Evolutionary conservation across 106 monocot species (phyloP).

Genomic region (Dioscorea alata): DNA sequence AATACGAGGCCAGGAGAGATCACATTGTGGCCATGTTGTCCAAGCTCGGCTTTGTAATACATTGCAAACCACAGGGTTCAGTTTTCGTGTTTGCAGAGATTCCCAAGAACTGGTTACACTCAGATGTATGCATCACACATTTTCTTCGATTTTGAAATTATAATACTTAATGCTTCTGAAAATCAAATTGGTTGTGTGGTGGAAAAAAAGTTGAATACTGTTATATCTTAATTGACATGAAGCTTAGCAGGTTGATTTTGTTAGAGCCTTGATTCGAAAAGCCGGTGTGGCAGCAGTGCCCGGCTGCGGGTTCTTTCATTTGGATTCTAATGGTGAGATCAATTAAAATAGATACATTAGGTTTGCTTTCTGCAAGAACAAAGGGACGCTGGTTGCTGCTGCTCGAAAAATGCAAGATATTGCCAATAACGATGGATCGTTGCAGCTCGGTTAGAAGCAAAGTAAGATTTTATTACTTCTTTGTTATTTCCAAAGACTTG

Average conservation of each 20-base stretch:
- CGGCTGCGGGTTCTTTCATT: constrained; percentile 75
- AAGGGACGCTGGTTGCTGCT: constrained; percentile 52
- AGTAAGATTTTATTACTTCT: no score
- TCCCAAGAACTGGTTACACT: constrained; percentile 43
- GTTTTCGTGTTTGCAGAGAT: constrained; percentile 76
- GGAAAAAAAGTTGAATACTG: no score
- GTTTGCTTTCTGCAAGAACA: constrained; percentile 90
- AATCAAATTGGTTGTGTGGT: no score
- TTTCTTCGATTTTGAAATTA: no score
- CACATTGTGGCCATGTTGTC: constrained; percentile 37
- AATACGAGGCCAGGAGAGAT: constrained; percentile 77
- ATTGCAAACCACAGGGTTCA: constrained; percentile 74
- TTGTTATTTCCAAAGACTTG: no score
- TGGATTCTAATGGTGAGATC: background rate
- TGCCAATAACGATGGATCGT: background rate
- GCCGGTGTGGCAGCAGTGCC: constrained; percentile 87
- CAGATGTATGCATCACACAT: constrained; percentile 51
- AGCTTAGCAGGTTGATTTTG: constrained; percentile 62
- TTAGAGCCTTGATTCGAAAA: constrained; percentile 51
- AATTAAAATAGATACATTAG: constrained; percentile 50
- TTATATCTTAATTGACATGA: no score
- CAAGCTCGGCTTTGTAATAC: constrained; percentile 48
- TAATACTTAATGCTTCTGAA: no score
- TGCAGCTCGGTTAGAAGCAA: background rate
- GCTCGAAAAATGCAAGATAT: constrained; percentile 33